Evolutionary conservation across 192 early-diverging fungal genomes (phyloP).

Genomic region (Entomortierella beljakovae): DNA sequence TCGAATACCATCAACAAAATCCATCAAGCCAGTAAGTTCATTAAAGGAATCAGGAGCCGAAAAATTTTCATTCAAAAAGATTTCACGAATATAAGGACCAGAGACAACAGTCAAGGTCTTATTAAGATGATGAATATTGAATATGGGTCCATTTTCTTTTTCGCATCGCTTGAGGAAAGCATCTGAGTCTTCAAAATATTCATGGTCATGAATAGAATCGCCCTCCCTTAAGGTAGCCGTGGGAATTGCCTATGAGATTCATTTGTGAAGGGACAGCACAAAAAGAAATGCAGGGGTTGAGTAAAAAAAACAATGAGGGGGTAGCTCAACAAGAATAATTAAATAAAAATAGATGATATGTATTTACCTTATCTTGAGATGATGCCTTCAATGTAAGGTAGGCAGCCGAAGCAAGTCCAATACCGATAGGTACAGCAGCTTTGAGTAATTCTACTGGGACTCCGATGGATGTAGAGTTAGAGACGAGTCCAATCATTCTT

Average conservation of each 20-base stretch:
- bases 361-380: slow-evolving; percentile 29
- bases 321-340: neutral
- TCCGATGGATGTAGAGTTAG: slow-evolving; percentile 2
- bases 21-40: slow-evolving; percentile 26
- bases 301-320: neutral
- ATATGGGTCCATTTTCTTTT: slow-evolving; percentile 20
- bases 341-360: neutral
- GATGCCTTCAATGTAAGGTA: slow-evolving; percentile 27
- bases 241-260: slow-evolving; percentile 14
- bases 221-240: slow-evolving; percentile 20
- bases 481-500: slow-evolving; percentile 14
- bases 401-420: slow-evolving; percentile 38
- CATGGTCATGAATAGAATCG: slow-evolving; percentile 30
- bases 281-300: neutral
- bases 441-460: slow-evolving; percentile 4
- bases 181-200: slow-evolving; percentile 33
- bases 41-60: slow-evolving; percentile 22
- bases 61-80: slow-evolving; percentile 39
- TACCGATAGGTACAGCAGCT: slow-evolving; percentile 23
- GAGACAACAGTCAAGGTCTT: slow-evolving; percentile 30
- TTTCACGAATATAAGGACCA: slow-evolving; percentile 35
- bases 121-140: slow-evolving; percentile 20
- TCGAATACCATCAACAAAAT: slow-evolving; percentile 6
- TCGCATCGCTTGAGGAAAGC: slow-evolving; percentile 21
- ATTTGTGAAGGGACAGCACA: neutral